Evolutionary conservation across 1,284 basidiomycete species (phyloP).

Genomic region (Pterulicium gracile): DNA sequence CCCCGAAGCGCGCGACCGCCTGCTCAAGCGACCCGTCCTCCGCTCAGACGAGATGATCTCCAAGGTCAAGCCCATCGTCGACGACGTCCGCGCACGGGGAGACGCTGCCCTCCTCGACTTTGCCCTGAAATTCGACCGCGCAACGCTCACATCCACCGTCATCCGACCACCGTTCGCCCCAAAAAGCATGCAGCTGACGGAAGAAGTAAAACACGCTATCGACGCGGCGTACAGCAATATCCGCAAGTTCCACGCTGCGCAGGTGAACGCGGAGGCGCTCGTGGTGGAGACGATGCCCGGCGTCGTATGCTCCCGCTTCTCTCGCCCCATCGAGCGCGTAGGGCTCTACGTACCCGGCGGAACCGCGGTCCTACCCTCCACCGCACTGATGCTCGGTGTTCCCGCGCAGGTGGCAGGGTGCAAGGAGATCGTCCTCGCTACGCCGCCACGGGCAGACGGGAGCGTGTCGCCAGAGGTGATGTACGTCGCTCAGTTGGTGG

Average conservation of each 20-base stretch:
- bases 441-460: conserved; percentile 87
- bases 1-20: conserved; percentile 45
- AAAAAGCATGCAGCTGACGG: conserved; percentile 48
- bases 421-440: conserved; percentile 87
- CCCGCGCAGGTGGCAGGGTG: conserved; percentile 98
- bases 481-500: conserved; percentile 85
- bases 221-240: conserved; percentile 92
- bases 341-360: conserved; percentile 98
- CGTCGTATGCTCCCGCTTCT: conserved; percentile 90
- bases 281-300: conserved; percentile 97
- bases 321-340: conserved; percentile 88
- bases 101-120: conserved; percentile 84
- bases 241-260: conserved; percentile 81
- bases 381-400: conserved; percentile 96
- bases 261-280: conserved; percentile 62
- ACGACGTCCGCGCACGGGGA: conserved; percentile 75
- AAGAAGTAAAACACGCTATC: conserved; percentile 71
- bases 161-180: conserved; percentile 58
- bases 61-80: conserved; percentile 92
- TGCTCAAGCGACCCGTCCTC: conserved; percentile 87
- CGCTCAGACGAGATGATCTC: conserved; percentile 91
- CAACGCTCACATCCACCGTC: conserved; percentile 49
- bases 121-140: conserved; percentile 91
- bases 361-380: conserved; percentile 92
- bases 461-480: conserved; percentile 91